Conservation (phyloP, 495 filamentous ascomycete species). For the Neurospora sp. region DNA sequence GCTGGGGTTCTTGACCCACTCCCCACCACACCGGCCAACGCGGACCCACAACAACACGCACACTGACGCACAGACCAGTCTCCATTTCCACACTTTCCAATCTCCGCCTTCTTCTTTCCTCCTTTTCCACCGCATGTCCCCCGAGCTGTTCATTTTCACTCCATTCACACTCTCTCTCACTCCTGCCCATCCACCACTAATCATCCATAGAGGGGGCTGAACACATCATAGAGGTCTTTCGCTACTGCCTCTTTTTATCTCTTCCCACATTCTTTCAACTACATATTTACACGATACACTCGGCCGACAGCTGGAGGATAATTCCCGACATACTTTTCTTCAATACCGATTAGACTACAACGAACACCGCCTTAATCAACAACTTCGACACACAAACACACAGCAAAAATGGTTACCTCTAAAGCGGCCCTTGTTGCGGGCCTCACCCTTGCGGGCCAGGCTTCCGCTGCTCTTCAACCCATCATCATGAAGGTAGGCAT, state of each 20-base stretch:
- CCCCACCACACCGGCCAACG: background rate
- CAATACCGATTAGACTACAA: background rate
- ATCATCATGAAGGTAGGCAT: conserved; percentile 55
- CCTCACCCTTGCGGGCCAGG: conserved; percentile 38
- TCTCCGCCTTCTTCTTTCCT: background rate
- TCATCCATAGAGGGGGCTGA: background rate
- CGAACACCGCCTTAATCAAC: background rate
- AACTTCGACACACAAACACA: background rate
- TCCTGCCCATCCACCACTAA: background rate
- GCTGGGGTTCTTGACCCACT: background rate
- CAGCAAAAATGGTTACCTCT: conserved; percentile 30
- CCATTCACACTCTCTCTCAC: background rate
- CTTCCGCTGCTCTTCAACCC: conserved; percentile 50
- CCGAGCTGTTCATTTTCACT: background rate
- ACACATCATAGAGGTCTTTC: background rate
- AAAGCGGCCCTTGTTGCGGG: conserved; percentile 32
- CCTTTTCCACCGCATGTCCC: background rate
- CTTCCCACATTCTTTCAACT: background rate
- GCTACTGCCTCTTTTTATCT: background rate
- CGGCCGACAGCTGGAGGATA: background rate
- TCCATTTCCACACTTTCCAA: background rate
- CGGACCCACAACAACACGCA: background rate
- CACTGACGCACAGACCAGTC: background rate
- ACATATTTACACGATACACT: background rate
- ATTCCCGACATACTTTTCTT: background rate